phyloP scores from a whole-genome alignment of 2,329 filamentous ascomycete genomes.

The Pyricularia sp. region DNA sequence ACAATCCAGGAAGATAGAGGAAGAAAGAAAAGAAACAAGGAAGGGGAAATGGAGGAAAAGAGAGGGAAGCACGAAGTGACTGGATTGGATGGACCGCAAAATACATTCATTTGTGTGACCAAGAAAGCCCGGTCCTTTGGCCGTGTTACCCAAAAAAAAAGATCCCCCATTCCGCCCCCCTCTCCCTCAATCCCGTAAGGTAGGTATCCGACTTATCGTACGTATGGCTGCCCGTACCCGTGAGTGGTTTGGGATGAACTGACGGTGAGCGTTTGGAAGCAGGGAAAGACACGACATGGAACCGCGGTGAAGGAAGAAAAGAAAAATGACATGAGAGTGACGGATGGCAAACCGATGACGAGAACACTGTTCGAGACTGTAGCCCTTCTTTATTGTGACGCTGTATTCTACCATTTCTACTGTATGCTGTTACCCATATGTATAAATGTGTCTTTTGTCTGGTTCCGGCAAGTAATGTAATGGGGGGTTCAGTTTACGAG shows the following conservation, averaged over 20 bases:
- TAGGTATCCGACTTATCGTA: background rate
- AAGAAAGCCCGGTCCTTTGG: background rate
- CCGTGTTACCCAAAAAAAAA: background rate
- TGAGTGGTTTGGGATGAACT: background rate
- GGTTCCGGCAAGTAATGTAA: background rate
- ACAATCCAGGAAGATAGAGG: background rate
- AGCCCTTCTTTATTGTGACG: too few species aligned
- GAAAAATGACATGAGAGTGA: background rate
- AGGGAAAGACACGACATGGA: too few species aligned
- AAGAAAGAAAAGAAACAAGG: background rate
- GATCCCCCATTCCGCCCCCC: too few species aligned
- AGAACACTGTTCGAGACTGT: background rate
- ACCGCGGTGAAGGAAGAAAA: too few species aligned
- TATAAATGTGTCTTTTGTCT: background rate
- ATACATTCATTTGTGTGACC: background rate
- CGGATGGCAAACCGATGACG: background rate
- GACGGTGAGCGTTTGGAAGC: background rate
- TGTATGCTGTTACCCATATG: background rate
- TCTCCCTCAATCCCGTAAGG: background rate
- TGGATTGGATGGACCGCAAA: background rate
- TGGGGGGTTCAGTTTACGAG: background rate
- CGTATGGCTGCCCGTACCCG: background rate
- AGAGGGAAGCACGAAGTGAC: background rate
- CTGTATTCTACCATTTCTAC: too few species aligned
- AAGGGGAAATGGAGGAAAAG: background rate